phyloP scores from a whole-genome alignment of 495 filamentous ascomycete species.

The Lepraria neglecta region DNA sequence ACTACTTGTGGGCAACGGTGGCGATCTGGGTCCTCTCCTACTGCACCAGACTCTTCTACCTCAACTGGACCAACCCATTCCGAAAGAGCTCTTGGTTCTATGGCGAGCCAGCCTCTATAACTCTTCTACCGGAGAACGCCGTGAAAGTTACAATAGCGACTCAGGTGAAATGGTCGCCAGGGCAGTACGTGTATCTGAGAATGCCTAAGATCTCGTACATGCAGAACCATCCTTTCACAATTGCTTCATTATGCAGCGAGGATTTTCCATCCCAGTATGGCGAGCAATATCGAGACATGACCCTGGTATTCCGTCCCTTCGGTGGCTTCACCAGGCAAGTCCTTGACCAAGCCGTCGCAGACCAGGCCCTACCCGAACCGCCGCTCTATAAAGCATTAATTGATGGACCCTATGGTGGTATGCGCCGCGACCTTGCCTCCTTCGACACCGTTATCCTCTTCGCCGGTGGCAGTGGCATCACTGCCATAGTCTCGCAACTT shows the following conservation, averaged over 20 bases:
- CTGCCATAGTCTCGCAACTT: slow-evolving; percentile 83
- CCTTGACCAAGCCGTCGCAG: slow-evolving; percentile 66
- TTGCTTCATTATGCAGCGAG: slow-evolving; percentile 78
- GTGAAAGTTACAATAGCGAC: slow-evolving; percentile 92
- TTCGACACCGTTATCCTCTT: slow-evolving; percentile 92
- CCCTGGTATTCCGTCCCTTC: slow-evolving; percentile 85
- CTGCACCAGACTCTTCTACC: slow-evolving; percentile 58
- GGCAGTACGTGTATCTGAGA: slow-evolving; percentile 89
- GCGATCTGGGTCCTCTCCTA: slow-evolving; percentile 71
- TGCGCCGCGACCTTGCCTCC: slow-evolving; percentile 82
- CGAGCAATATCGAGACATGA: slow-evolving; percentile 78
- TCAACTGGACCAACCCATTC: slow-evolving; percentile 77
- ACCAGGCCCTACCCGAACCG: slow-evolving; percentile 57
- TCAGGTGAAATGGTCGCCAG: slow-evolving; percentile 85
- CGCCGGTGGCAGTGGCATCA: slow-evolving; percentile 91
- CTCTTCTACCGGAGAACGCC: slow-evolving; percentile 81
- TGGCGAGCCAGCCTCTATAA: slow-evolving; percentile 82
- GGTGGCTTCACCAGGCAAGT: slow-evolving; percentile 81
- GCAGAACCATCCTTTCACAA: slow-evolving; percentile 94
- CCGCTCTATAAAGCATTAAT: slow-evolving; percentile 84
- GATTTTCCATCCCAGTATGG: slow-evolving; percentile 88
- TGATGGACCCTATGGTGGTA: slow-evolving; percentile 91
- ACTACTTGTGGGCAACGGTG: slow-evolving; percentile 77
- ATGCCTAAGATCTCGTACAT: slow-evolving; percentile 86
- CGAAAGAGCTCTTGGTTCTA: slow-evolving; percentile 71